Evolutionary conservation across 371 early-diverging fungal genomes (phyloP).

Genomic region (Zychaea mexicana): DNA sequence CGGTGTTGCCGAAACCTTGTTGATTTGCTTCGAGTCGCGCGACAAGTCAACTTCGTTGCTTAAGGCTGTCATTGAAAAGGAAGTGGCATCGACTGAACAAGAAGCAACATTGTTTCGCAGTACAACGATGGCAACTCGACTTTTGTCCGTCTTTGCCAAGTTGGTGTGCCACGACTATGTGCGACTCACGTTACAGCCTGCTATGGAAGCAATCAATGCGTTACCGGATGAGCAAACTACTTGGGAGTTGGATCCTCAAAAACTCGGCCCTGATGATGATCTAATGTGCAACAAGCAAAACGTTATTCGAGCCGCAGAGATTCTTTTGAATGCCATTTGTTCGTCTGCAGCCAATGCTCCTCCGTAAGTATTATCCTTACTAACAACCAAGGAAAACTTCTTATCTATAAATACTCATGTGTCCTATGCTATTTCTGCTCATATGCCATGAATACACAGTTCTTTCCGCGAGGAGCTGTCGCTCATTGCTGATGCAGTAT

Average conservation of each 20-base stretch:
- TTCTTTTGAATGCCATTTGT: constrained; percentile 82
- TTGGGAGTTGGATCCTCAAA: constrained; percentile 86
- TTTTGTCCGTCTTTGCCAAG: constrained; percentile 81
- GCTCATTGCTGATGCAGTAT: constrained; percentile 76
- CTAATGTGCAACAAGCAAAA: constrained; percentile 74
- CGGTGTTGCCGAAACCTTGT: constrained; percentile 74
- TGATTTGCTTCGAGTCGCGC: constrained; percentile 80
- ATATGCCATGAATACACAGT: too few species aligned
- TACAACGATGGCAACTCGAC: constrained; percentile 87
- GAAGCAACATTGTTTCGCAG: constrained; percentile 89
- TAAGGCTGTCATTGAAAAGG: constrained; percentile 78
- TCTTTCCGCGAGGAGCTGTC: constrained; percentile 78
- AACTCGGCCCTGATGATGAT: constrained; percentile 64
- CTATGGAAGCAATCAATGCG: constrained; percentile 59
- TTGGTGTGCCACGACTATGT: constrained; percentile 80
- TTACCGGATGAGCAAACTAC: constrained; percentile 48
- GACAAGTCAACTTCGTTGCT: constrained; percentile 69
- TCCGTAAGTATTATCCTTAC: constrained; percentile 18
- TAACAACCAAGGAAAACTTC: too few species aligned
- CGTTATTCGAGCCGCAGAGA: constrained; percentile 73
- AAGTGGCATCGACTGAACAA: constrained; percentile 79
- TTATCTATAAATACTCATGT: too few species aligned
- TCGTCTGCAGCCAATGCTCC: constrained; percentile 73
- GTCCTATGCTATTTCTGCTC: constrained; percentile 16
- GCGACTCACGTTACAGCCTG: constrained; percentile 77